Percentiles rank a stretch among this genome's conserved stretches.
phyloP scores from a whole-genome alignment of 2,329 filamentous ascomycete genomes.

The Fusarium sp. region DNA sequence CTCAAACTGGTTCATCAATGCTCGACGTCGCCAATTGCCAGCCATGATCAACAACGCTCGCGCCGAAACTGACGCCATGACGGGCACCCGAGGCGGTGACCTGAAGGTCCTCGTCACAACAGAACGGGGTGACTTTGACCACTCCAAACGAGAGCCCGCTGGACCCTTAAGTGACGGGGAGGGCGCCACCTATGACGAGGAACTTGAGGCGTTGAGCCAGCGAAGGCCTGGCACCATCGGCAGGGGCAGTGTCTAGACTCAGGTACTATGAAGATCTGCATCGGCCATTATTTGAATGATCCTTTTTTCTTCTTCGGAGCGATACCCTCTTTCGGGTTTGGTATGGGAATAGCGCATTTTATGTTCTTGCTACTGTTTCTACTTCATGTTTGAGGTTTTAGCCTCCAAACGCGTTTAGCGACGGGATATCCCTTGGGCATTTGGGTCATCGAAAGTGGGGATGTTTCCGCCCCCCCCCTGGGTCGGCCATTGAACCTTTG shows the following conservation, averaged over 20 bases:
- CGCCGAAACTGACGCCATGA: constrained; percentile 63
- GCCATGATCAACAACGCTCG: constrained; percentile 68
- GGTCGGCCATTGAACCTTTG: constrained; percentile 14
- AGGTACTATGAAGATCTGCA: not conserved
- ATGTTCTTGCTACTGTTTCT: constrained; percentile 10
- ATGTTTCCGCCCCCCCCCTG: not conserved
- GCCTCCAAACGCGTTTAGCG: constrained; percentile 33
- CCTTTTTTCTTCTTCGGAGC: constrained; percentile 7
- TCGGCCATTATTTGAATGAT: not conserved
- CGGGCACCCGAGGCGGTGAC: constrained; percentile 49
- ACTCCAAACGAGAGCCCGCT: constrained; percentile 51
- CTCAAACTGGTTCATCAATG: constrained; percentile 86
- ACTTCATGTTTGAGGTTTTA: constrained; percentile 26
- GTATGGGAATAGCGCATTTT: constrained; percentile 39
- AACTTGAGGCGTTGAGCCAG: constrained; percentile 49
- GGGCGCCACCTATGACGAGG: constrained; percentile 59
- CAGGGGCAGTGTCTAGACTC: constrained; percentile 59
- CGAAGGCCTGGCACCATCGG: constrained; percentile 53
- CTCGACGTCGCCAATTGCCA: constrained; percentile 73
- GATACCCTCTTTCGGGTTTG: constrained; percentile 31
- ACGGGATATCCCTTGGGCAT: constrained; percentile 32
- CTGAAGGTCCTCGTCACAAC: constrained; percentile 54
- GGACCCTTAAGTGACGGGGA: constrained; percentile 61
- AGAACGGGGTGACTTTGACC: constrained; percentile 55
- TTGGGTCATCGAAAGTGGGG: constrained; percentile 19